Evolutionary conservation across 306 rosid genomes (phyloP).

Genomic region (Vigna reflexopilosa): DNA sequence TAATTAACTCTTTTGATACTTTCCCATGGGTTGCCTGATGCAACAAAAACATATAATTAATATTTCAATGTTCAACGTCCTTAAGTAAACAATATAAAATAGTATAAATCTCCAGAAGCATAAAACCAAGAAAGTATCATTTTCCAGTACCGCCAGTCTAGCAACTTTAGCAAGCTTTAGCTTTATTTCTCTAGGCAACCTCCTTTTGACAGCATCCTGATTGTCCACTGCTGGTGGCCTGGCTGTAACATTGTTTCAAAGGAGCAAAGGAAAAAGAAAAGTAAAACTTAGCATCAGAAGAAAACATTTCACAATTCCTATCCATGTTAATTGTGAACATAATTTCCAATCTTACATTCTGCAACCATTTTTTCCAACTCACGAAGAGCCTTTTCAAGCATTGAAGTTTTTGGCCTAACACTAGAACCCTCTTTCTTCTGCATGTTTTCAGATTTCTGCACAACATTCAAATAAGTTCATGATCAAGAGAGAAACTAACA

Average conservation of each 20-base stretch:
- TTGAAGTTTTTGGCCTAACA: conserved; percentile 76
- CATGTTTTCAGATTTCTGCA: conserved; percentile 73
- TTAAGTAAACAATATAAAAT: not conserved
- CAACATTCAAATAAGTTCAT: conserved; percentile 39
- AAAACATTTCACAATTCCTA: conserved; percentile 33
- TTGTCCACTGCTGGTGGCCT: conserved; percentile 91
- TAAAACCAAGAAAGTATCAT: conserved; percentile 38
- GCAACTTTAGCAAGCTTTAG: conserved; percentile 98
- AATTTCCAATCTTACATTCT: conserved; percentile 70
- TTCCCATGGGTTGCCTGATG: conserved; percentile 97
- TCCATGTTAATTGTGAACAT: conserved; percentile 38
- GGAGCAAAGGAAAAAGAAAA: conserved; percentile 24
- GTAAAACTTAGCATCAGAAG: conserved; percentile 40
- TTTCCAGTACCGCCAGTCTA: conserved; percentile 78
- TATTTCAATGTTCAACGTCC: conserved; percentile 30
- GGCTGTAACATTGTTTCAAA: conserved; percentile 60
- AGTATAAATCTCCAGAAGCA: conserved; percentile 20
- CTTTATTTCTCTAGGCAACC: conserved; percentile 97
- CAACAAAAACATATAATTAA: conserved; percentile 47
- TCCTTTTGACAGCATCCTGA: conserved; percentile 92
- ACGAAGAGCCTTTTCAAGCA: conserved; percentile 90
- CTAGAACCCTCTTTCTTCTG: conserved; percentile 87
- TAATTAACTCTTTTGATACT: conserved; percentile 83
- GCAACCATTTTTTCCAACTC: conserved; percentile 98
- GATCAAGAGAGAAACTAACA: conserved; percentile 29